phyloP scores from a whole-genome alignment of 768 basidiomycete species.

The Agrocybe pediades region DNA sequence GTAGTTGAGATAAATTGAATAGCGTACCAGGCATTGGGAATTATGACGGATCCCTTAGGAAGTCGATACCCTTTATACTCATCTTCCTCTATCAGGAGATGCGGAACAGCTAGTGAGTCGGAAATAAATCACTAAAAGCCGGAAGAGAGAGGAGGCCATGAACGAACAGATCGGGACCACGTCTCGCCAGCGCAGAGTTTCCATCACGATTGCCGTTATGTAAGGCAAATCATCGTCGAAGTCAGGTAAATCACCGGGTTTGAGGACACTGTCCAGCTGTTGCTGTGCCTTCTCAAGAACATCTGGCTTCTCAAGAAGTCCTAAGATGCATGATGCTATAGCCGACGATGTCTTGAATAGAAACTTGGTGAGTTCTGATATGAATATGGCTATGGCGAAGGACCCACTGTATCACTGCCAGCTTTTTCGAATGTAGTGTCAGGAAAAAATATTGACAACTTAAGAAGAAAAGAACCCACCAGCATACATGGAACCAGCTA shows the following conservation, averaged over 20 bases:
- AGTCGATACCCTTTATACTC: constrained; percentile 31
- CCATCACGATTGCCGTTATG: constrained; percentile 30
- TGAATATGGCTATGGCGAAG: background rate
- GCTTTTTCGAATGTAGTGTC: background rate
- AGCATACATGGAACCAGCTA: background rate
- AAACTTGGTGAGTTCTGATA: background rate
- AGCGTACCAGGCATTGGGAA: constrained; percentile 36
- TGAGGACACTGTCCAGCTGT: constrained; percentile 34
- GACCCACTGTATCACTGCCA: constrained; percentile 19
- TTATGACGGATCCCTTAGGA: constrained; percentile 32
- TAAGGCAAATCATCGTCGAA: constrained; percentile 33
- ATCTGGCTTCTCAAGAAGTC: constrained; percentile 30
- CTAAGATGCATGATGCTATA: constrained; percentile 29
- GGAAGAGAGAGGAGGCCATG: background rate
- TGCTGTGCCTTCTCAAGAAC: constrained; percentile 32
- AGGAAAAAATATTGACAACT: background rate
- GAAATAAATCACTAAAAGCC: background rate
- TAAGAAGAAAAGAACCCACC: background rate
- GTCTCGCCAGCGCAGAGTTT: constrained; percentile 29
- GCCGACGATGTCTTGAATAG: constrained; percentile 23
- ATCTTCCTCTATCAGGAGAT: constrained; percentile 24
- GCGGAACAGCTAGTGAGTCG: constrained; percentile 17
- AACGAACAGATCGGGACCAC: constrained; percentile 25
- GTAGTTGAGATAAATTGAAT: too few relatives aligned
- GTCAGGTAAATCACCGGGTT: constrained; percentile 31